Percentiles rank a stretch among this genome's conserved stretches.
These are phyloP conservation scores for Aristolochia californica DNA, from an alignment of 164 flowering plant genomes.

Conservation along the genomic window DNA sequence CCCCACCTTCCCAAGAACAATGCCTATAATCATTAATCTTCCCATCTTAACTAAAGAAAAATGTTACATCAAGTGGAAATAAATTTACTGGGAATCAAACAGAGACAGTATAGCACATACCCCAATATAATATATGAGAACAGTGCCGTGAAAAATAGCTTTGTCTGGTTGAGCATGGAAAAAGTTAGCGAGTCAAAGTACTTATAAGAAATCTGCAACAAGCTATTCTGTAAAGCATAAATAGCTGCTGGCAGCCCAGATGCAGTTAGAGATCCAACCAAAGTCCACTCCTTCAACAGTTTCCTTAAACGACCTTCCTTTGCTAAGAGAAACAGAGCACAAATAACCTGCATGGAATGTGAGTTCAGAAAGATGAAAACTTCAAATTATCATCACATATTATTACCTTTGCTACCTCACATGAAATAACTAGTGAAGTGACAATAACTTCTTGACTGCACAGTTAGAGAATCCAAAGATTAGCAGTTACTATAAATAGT, in stretches of 20 bases:
- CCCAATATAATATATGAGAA: conserved; percentile 75
- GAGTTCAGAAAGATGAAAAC: background rate
- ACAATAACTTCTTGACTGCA: conserved; percentile 86
- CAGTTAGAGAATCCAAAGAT: background rate
- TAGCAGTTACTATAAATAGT: too few species aligned
- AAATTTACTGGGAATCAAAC: conserved; percentile 5
- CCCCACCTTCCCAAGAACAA: too few species aligned
- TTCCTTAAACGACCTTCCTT: conserved; percentile 62
- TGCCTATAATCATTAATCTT: too few species aligned
- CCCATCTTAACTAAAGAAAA: too few species aligned
- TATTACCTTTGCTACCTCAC: conserved; percentile 81
- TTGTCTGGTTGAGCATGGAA: conserved; percentile 96
- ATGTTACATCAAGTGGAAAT: too few species aligned
- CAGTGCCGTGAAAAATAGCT: conserved; percentile 85
- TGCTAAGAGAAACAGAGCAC: conserved; percentile 64
- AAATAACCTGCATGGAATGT: conserved; percentile 42
- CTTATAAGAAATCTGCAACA: conserved; percentile 91
- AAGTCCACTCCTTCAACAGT: conserved; percentile 64
- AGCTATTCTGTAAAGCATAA: conserved; percentile 91
- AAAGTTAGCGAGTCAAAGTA: conserved; percentile 99
- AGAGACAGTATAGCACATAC: conserved; percentile 28
- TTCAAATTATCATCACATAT: background rate
- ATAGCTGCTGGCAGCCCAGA: conserved; percentile 97
- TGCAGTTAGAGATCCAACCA: conserved; percentile 75
- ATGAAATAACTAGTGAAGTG: conserved; percentile 74